Percentiles rank a stretch among this genome's conserved stretches.
phyloP scores from a whole-genome alignment of 306 rosid species.

The Prosopis cineraria region DNA sequence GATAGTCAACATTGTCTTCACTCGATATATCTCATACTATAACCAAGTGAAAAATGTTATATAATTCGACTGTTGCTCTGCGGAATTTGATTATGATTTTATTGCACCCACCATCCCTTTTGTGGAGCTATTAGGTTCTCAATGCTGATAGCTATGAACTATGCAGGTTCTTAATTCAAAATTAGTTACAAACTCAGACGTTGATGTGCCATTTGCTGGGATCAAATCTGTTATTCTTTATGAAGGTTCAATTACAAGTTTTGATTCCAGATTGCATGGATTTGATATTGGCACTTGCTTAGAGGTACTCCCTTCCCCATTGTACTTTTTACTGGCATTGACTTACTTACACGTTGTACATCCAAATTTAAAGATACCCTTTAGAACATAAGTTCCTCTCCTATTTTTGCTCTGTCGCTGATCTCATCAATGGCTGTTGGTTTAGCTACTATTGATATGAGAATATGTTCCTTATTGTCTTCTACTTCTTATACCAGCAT shows the following conservation, averaged over 20 bases:
- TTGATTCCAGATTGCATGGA: constrained; percentile 68
- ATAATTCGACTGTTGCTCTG: constrained; percentile 5
- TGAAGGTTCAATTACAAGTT: constrained; percentile 83
- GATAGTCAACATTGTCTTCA: constrained; percentile 8
- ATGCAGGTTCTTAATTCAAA: constrained; percentile 83
- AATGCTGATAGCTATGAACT: constrained; percentile 32
- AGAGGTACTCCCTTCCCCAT: constrained; percentile 63
- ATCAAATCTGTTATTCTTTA: constrained; percentile 71
- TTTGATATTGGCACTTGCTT: constrained; percentile 96
- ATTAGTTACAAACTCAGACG: constrained; percentile 51
- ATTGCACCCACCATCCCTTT: constrained; percentile 1
- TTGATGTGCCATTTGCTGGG: constrained; percentile 33
- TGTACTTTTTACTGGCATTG: constrained; percentile 14
- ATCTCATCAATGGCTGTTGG: neutral
- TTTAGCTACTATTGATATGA: constrained; percentile 7
- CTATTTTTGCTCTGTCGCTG: neutral
- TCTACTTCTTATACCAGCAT: too few relatives aligned
- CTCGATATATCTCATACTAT: constrained; percentile 5
- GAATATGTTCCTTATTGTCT: constrained; percentile 3
- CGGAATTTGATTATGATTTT: constrained; percentile 22
- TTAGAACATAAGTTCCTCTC: neutral
- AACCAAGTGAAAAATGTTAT: constrained; percentile 8
- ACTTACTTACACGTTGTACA: constrained; percentile 1
- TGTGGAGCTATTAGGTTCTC: constrained; percentile 24
- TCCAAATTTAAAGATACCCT: neutral